A percentile compares a stretch with the other conserved stretches of the same genome.
phyloP scores from a whole-genome alignment of 2,329 filamentous ascomycete genomes.

The Colletotrichum chrysophilum region DNA sequence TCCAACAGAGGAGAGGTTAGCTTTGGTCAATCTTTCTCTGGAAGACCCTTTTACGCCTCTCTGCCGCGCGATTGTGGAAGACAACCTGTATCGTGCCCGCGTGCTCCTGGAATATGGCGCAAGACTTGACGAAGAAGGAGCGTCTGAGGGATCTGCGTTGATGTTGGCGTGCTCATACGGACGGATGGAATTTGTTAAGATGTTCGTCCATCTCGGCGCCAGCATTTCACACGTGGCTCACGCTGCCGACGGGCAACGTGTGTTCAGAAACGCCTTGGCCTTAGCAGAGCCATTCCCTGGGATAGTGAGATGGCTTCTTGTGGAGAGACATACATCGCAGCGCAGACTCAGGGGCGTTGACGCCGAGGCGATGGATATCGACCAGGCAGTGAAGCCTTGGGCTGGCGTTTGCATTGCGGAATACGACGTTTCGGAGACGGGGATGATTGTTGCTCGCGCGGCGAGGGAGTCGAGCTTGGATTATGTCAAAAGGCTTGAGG shows the following conservation, averaged over 20 bases:
- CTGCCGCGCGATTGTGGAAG: not conserved
- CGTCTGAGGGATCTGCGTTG: slow-evolving; percentile 20
- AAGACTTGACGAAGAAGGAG: slow-evolving; percentile 7
- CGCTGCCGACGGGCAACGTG: not conserved
- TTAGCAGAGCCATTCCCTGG: slow-evolving; percentile 1
- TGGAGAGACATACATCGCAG: not conserved
- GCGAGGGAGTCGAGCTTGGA: not conserved
- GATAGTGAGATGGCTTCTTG: slow-evolving; percentile 21
- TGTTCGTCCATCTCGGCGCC: slow-evolving; percentile 13
- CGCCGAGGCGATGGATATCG: not conserved
- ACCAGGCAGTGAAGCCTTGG: not conserved
- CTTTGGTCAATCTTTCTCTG: not conserved
- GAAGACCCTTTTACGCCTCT: not conserved
- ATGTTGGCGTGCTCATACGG: slow-evolving; percentile 21
- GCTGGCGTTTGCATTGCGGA: not conserved
- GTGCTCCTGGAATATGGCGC: slow-evolving; percentile 13
- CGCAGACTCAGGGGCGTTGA: not conserved
- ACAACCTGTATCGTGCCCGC: not conserved
- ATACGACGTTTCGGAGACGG: not conserved
- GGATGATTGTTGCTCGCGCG: not conserved
- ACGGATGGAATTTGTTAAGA: not conserved
- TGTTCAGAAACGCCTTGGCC: slow-evolving; percentile 2
- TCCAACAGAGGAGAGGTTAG: not conserved
- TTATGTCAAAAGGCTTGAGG: not conserved
- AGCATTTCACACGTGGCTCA: not conserved